Base-by-base conservation (phyloP, 176 grass and related monocot species). In the Cenchrus purpureus region DNA sequence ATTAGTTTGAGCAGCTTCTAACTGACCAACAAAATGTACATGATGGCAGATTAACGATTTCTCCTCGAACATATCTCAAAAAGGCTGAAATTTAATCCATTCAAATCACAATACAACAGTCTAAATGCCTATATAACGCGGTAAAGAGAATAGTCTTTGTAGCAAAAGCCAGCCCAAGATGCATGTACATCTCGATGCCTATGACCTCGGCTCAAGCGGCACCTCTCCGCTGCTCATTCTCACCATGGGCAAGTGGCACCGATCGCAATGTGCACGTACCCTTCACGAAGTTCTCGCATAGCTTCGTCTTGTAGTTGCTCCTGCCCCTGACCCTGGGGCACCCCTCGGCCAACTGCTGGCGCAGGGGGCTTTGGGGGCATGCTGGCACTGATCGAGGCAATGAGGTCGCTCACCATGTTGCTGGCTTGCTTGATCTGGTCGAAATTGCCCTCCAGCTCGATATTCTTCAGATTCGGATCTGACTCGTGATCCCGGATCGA, bases 211-310 rank as follows among this genome's bases (percentile, higher is more conserved):
- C 75, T 48, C 82, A 95, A 1, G 65, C 84, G 0, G 84, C 61
- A 15, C 85, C 83, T 77, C 85, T 95, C 59, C 92, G 90, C 72
- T 93, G 88, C 64, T 95, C 95, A 2, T 49, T 93, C 63, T 89
- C 92, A 1, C 95, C 95, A 8, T 97, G 95, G n/a, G 95, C 95
- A 97, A 97, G 87, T 97, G 92, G 82, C 95, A 97, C 40, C 95
- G 79, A 11, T 97, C 90, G 0, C 92, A 92, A 97, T 2, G 88
- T 93, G 77, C 95, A 97, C 9, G 86, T 75, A 4, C 95, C 95
- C 82, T 95, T 95, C 5, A 83, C 45, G 34, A 97, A 97, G 75
- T 97, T 97, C 45, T 97, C 95, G 1, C 95, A 97, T 4, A 95
- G 55, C 85, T 98, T 98, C 3, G 91, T 95, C 91, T 95, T 98